These are phyloP conservation scores for Saccharomycopsis sp. DNA, from an alignment of 805 yeast species.

Conservation along the genomic window DNA sequence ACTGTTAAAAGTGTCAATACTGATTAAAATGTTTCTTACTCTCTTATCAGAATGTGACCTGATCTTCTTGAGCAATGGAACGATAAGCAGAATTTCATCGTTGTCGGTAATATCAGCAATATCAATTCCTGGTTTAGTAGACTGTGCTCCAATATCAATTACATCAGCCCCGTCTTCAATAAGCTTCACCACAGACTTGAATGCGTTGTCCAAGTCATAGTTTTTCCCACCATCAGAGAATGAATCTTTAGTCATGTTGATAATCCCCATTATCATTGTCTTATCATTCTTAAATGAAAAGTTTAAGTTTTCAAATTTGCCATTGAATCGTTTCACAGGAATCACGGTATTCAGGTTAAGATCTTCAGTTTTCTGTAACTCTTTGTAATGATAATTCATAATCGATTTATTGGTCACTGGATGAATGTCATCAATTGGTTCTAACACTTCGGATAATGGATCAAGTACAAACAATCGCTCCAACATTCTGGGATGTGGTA, in stretches of 20 bases:
- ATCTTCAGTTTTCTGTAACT: constrained; percentile 32
- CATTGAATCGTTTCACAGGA: constrained; percentile 5
- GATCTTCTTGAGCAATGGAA: constrained; percentile 61
- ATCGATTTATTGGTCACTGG: constrained; percentile 85
- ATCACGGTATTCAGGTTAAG: constrained; percentile 7
- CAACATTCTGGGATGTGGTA: constrained; percentile 86
- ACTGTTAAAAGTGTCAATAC: constrained; percentile 85
- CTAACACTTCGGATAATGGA: constrained; percentile 77
- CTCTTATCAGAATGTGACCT: constrained; percentile 35
- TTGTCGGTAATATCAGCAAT: constrained; percentile 29
- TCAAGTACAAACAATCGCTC: constrained; percentile 86
- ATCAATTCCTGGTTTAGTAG: constrained; percentile 79
- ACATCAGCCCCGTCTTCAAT: constrained; percentile 60
- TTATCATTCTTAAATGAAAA: constrained; percentile 30
- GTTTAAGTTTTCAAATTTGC: neutral
- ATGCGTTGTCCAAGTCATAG: constrained; percentile 33
- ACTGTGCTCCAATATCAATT: constrained; percentile 90
- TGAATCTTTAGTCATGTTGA: constrained; percentile 91
- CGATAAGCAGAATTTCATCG: constrained; percentile 66
- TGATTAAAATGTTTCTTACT: constrained; percentile 44
- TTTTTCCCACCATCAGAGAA: constrained; percentile 81
- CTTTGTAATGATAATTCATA: constrained; percentile 50
- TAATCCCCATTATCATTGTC: constrained; percentile 80
- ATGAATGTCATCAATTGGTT: constrained; percentile 50
- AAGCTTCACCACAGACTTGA: constrained; percentile 42